Evolutionary conservation across 176 grass and related monocot species (phyloP).

Genomic region (Typha latifolia): DNA sequence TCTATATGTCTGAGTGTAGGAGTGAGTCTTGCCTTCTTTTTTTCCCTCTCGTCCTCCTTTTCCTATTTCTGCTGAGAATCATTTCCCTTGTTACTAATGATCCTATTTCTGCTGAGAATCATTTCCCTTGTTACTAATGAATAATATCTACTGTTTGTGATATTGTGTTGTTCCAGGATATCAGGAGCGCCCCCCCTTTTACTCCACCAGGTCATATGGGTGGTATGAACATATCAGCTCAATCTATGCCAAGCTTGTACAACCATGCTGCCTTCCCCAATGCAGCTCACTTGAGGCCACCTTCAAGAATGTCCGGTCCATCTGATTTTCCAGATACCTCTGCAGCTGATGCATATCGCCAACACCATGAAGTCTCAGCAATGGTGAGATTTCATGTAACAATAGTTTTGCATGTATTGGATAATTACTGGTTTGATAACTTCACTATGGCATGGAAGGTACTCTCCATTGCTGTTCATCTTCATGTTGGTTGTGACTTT

Average conservation of each 20-base stretch:
- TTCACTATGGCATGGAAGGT: no score
- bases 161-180: conserved; percentile 35
- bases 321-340: conserved; percentile 36
- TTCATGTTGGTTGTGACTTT: no score
- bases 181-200: conserved; percentile 36
- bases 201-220: conserved; percentile 39
- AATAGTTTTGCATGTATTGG: neutral
- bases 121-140: conserved; percentile 18
- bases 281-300: conserved; percentile 32
- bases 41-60: neutral
- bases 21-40: conserved; percentile 1
- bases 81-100: conserved; percentile 18
- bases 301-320: conserved; percentile 28
- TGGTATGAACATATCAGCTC: conserved; percentile 53
- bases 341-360: conserved; percentile 77
- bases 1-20: conserved; percentile 8
- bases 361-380: conserved; percentile 90
- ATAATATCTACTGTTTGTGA: conserved; percentile 16
- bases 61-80: neutral
- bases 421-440: conserved; percentile 4
- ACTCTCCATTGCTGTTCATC: no score
- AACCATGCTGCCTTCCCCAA: conserved; percentile 46
- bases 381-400: conserved; percentile 35
- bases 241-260: conserved; percentile 34
- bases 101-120: neutral